Percentiles rank a stretch among this genome's conserved stretches.
Conservation (phyloP, 306 rosid species). For the Acacia crassicarpa region DNA sequence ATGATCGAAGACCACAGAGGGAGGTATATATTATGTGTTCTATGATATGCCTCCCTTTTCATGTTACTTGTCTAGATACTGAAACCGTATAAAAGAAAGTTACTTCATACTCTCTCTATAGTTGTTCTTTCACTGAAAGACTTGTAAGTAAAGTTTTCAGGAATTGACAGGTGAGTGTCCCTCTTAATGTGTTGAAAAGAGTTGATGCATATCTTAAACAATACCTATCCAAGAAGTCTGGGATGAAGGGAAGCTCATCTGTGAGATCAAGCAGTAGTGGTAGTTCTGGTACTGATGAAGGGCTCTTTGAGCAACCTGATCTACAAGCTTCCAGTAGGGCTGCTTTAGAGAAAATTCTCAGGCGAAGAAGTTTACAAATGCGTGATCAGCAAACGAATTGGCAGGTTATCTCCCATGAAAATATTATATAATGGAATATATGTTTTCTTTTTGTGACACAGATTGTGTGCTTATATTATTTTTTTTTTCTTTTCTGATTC, state of each 20-base stretch:
- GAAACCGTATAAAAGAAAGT: slow-evolving; percentile 3
- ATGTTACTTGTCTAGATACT: slow-evolving; percentile 7
- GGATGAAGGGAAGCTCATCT: slow-evolving; percentile 49
- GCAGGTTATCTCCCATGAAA: slow-evolving; percentile 61
- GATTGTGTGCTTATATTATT: slow-evolving; percentile 14
- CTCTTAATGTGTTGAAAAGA: slow-evolving; percentile 55
- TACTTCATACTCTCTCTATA: not conserved
- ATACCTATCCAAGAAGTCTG: slow-evolving; percentile 60
- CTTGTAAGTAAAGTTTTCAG: slow-evolving; percentile 38
- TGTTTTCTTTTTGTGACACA: slow-evolving; percentile 24
- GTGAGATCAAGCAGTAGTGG: slow-evolving; percentile 72
- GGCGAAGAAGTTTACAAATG: slow-evolving; percentile 66
- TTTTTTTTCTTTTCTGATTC: slow-evolving; percentile 1
- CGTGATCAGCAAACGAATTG: slow-evolving; percentile 71
- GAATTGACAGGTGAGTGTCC: slow-evolving; percentile 71
- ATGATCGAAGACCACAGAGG: slow-evolving; percentile 86
- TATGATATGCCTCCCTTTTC: slow-evolving; percentile 6
- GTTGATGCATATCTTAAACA: slow-evolving; percentile 66
- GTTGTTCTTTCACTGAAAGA: slow-evolving; percentile 2
- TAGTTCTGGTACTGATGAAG: slow-evolving; percentile 77
- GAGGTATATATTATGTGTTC: slow-evolving; percentile 59
- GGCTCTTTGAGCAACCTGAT: slow-evolving; percentile 85
- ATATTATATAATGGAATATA: slow-evolving; percentile 21
- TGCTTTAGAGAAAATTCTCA: slow-evolving; percentile 56
- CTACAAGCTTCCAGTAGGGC: slow-evolving; percentile 60